Evolutionary conservation across 1,284 basidiomycete species (phyloP).

Genomic region (Lentinula novae-zelandiae): DNA sequence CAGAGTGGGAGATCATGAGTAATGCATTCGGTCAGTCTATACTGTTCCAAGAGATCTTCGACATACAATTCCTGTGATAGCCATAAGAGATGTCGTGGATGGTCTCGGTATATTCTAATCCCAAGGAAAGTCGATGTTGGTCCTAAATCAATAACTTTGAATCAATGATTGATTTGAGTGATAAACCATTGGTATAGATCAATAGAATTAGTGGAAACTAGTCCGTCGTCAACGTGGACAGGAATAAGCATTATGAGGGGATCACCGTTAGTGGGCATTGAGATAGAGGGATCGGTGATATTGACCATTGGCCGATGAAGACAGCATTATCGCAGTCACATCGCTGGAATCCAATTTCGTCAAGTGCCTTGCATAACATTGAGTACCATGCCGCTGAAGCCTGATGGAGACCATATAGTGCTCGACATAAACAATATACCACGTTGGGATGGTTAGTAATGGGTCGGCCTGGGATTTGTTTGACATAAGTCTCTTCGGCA

Average conservation of each 20-base stretch:
- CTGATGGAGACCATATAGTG: slow-evolving; percentile 27
- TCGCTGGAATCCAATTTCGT: slow-evolving; percentile 19
- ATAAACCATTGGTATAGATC: slow-evolving; percentile 6
- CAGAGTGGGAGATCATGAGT: background rate
- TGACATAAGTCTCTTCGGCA: too few species aligned
- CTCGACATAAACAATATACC: slow-evolving; percentile 20
- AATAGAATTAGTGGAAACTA: background rate
- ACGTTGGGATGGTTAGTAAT: slow-evolving; percentile 21
- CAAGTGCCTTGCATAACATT: slow-evolving; percentile 20
- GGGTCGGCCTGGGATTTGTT: slow-evolving; percentile 24
- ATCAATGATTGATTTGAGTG: background rate
- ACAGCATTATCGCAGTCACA: slow-evolving; percentile 22
- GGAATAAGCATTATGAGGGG: background rate
- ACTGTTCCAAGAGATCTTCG: slow-evolving; percentile 8
- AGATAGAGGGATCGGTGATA: background rate
- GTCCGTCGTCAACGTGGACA: background rate
- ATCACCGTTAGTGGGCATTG: background rate
- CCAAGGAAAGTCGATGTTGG: background rate
- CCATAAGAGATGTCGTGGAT: background rate
- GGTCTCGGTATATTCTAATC: background rate
- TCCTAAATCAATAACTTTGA: background rate
- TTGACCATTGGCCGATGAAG: slow-evolving; percentile 6
- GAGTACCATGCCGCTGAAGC: slow-evolving; percentile 28
- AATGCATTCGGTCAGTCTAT: background rate
- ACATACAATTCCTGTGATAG: slow-evolving; percentile 4